Evolutionary conservation across 805 yeast genomes (phyloP), one percentile per base, ranked within the genome.

Genomic region (Hanseniaspora nectarophila): DNA sequence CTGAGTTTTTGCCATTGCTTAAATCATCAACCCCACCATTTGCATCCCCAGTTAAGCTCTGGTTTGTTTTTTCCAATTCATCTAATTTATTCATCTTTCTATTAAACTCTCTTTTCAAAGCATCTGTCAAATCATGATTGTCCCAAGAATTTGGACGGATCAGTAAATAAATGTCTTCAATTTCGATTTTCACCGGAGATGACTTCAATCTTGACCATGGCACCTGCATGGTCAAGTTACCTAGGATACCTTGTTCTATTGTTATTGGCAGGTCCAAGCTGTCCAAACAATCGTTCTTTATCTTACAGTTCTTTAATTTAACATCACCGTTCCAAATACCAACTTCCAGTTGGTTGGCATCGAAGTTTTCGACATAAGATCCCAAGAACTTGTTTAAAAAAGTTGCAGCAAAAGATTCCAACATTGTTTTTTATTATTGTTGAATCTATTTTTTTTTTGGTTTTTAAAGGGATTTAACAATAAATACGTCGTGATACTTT

Each of bases 261-360:
- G 89, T 85, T 34, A 92, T 68, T 2, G 99, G 98, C 35, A 94
- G 68, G 56, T 84, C 78, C 57, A 92, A 74, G 59, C 83, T 76
- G 66, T 94, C 98, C 44, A 92, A 71, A 2, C 96, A 87, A 63
- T 89, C 97, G 56, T 84, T 82, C 67, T 85, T 87, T 54, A 92
- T 71, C 54, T 81, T 75, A 56, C 94, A 74, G 63, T 89, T 81
- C 56, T 74, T 75, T 51, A 92, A 71, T 63, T 85, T 85, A 29
- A 89, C 97, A 70, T 92, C 97, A 34, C 99, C 99, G 60, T 88
- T 79, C 95, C 97, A 89, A 32, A 92, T 88, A 5, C 97, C 98
- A 52, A 92, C 89, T 60, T 92, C 89, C 61, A 92, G 70, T 62
- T 92, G 96, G 58, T 85, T 85, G 16, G 97, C 88, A 68, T 92